A percentile compares a stretch with the other conserved stretches of the same genome.
Evolutionary conservation across 2,329 filamentous ascomycete species (phyloP).

Genomic region (Aspergillus caelatus): DNA sequence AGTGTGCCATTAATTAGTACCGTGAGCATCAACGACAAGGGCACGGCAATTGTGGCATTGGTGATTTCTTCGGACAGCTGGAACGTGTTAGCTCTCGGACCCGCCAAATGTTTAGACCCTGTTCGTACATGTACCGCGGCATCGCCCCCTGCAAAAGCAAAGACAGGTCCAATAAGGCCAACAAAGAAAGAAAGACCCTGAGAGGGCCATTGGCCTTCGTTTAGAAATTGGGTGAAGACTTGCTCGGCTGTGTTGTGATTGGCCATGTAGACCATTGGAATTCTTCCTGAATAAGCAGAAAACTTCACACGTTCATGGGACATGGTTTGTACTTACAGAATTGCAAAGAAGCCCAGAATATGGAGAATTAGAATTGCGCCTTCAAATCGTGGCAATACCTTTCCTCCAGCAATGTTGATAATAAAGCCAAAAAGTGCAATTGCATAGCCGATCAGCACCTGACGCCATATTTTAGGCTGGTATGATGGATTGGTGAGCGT

Average conservation of each 20-base stretch:
- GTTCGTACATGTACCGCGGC: slow-evolving; percentile 40
- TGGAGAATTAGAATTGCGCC: slow-evolving; percentile 53
- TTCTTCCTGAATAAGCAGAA: slow-evolving; percentile 13
- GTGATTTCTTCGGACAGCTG: slow-evolving; percentile 45
- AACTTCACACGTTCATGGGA: not conserved
- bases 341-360: slow-evolving; percentile 56
- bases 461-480: slow-evolving; percentile 48
- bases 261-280: slow-evolving; percentile 49
- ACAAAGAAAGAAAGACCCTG: slow-evolving; percentile 31
- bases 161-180: slow-evolving; percentile 31
- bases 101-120: not conserved
- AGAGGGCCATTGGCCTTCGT: slow-evolving; percentile 32
- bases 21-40: slow-evolving; percentile 39
- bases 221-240: slow-evolving; percentile 51
- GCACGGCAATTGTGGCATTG: slow-evolving; percentile 41
- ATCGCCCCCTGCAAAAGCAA: slow-evolving; percentile 42
- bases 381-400: slow-evolving; percentile 51
- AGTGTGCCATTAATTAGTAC: slow-evolving; percentile 40
- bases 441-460: not conserved
- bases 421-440: not conserved
- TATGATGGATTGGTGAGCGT: slow-evolving; percentile 45
- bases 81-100: not conserved
- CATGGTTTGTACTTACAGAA: slow-evolving; percentile 32
- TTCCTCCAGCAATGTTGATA: slow-evolving; percentile 48
- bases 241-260: slow-evolving; percentile 32